These are phyloP conservation scores for Fusarium sp. DNA, from an alignment of 2,329 filamentous ascomycete genomes.

Conservation along the genomic window DNA sequence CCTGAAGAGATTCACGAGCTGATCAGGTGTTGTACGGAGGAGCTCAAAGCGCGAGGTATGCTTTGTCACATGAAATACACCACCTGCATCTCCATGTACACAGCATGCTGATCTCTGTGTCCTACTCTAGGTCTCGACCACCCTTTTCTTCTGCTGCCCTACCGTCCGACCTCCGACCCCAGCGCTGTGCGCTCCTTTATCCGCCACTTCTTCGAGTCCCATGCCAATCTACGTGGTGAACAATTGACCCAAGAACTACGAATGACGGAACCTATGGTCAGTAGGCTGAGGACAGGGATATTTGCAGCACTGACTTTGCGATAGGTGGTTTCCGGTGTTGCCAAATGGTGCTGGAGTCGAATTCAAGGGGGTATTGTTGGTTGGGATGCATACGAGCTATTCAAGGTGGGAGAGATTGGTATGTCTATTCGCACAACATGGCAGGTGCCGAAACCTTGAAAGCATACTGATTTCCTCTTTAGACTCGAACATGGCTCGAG, in stretches of 20 bases:
- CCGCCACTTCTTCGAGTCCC: slow-evolving; percentile 86
- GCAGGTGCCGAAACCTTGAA: slow-evolving; percentile 3
- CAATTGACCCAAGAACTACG: slow-evolving; percentile 84
- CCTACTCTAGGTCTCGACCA: slow-evolving; percentile 77
- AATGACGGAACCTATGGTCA: slow-evolving; percentile 92
- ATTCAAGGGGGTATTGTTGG: slow-evolving; percentile 90
- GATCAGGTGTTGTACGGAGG: slow-evolving; percentile 83
- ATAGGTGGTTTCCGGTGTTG: slow-evolving; percentile 89
- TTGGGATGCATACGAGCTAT: slow-evolving; percentile 97
- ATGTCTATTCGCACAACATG: slow-evolving; percentile 17
- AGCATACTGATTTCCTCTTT: slow-evolving; percentile 30
- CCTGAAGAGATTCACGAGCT: slow-evolving; percentile 93
- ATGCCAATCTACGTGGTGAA: slow-evolving; percentile 74
- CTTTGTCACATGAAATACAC: slow-evolving; percentile 30
- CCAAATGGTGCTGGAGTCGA: slow-evolving; percentile 99
- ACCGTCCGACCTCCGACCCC: slow-evolving; percentile 91
- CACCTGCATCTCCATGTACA: slow-evolving; percentile 3
- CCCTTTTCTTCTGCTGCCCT: slow-evolving; percentile 93
- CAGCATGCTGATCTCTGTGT: slow-evolving; percentile 38
- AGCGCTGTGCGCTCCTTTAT: slow-evolving; percentile 93
- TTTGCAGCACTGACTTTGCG: slow-evolving; percentile 39
- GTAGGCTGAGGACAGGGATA: slow-evolving; percentile 41
- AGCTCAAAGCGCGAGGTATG: slow-evolving; percentile 94
- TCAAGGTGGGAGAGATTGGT: slow-evolving; percentile 95
- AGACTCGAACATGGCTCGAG: slow-evolving; percentile 92